Evolutionary conservation across 2,329 filamentous ascomycete species (phyloP).

Genomic region (Plenodomus lindquistii): DNA sequence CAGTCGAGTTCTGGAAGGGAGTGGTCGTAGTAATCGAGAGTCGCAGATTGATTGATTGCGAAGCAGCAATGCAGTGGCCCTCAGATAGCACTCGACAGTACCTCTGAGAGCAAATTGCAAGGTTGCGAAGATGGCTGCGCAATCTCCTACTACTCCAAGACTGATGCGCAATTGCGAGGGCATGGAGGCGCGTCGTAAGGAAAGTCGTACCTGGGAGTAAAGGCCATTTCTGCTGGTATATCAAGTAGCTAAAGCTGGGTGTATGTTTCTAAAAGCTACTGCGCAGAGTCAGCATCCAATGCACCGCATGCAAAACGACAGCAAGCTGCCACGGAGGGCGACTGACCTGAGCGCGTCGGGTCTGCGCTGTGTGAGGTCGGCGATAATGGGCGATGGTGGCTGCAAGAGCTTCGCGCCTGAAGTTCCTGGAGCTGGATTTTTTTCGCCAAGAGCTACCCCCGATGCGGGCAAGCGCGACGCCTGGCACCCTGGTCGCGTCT

Average conservation of each 20-base stretch:
- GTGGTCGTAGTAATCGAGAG: not conserved
- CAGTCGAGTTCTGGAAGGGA: not conserved
- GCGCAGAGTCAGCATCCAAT: conserved; percentile 6
- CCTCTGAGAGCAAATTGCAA: too few relatives aligned
- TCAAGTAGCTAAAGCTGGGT: conserved; percentile 5
- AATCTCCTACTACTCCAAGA: too few relatives aligned
- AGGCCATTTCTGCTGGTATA: conserved; percentile 28
- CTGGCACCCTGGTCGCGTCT: not conserved
- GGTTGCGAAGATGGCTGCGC: too few relatives aligned
- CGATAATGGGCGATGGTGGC: conserved; percentile 13
- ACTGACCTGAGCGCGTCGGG: conserved; percentile 7
- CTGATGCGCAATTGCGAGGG: not conserved
- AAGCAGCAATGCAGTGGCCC: too few relatives aligned
- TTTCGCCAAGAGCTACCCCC: not conserved
- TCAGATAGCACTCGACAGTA: too few relatives aligned
- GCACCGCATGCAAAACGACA: not conserved
- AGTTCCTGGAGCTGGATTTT: conserved; percentile 20
- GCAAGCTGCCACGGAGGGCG: not conserved
- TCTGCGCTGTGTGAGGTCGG: conserved; percentile 19
- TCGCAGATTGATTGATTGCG: not conserved
- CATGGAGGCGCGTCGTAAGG: not conserved
- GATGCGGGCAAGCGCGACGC: not conserved
- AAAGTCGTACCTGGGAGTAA: conserved; percentile 34
- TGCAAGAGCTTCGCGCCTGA: conserved; percentile 17
- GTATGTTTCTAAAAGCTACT: conserved; percentile 18